Evolutionary conservation across 2,329 filamentous ascomycete species (phyloP).

Genomic region (Ophiostoma piceae): DNA sequence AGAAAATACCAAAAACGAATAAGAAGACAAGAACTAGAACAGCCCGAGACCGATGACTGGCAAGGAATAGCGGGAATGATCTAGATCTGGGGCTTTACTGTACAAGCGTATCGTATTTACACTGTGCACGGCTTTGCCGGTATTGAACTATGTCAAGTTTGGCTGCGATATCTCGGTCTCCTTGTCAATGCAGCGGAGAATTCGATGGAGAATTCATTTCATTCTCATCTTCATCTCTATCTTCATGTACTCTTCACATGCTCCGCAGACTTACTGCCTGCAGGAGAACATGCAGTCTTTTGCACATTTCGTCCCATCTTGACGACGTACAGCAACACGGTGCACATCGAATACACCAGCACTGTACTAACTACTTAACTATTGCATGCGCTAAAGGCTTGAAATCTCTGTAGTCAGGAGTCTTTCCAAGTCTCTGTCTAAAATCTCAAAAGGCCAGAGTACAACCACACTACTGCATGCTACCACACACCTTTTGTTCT

Average conservation of each 20-base stretch:
- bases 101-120: neutral
- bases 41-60: neutral
- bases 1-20: neutral
- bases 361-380: too few relatives aligned
- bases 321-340: neutral
- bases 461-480: neutral
- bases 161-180: neutral
- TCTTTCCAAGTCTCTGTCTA: neutral
- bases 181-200: neutral
- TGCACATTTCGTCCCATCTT: neutral
- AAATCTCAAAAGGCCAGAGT: neutral
- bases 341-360: neutral
- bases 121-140: slow-evolving; percentile 9
- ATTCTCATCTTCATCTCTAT: too few relatives aligned
- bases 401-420: too few relatives aligned
- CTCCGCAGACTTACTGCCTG: neutral
- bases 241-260: too few relatives aligned
- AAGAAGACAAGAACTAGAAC: neutral
- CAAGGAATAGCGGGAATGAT: neutral
- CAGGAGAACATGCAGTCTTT: neutral
- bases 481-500: neutral
- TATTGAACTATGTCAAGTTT: neutral
- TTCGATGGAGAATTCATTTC: neutral
- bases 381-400: too few relatives aligned
- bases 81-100: neutral